These are phyloP conservation scores for Fusarium subglutinans DNA, from an alignment of 2,329 filamentous ascomycete genomes.

Conservation along the genomic window DNA sequence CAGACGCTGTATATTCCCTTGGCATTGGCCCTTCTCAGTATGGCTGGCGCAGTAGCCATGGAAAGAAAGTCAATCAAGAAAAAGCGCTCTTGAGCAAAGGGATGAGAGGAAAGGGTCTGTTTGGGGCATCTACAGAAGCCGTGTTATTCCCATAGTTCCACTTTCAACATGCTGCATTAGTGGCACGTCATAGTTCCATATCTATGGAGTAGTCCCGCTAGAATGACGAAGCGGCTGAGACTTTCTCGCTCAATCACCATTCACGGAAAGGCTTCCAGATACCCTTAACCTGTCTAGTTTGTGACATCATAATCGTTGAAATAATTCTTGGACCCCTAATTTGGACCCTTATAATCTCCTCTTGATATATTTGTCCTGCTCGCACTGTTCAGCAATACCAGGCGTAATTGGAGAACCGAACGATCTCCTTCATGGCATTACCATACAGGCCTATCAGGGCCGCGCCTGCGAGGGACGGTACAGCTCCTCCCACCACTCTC, in stretches of 20 bases:
- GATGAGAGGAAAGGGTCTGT: no score
- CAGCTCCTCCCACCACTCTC: background rate
- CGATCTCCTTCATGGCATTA: background rate
- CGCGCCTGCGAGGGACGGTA: background rate
- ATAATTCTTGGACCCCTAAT: background rate
- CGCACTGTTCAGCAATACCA: no score
- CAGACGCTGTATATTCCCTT: slow-evolving; percentile 39
- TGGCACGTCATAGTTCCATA: background rate
- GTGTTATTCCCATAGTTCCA: background rate
- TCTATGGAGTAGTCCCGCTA: no score
- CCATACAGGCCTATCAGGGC: background rate
- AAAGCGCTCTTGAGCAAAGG: slow-evolving; percentile 13
- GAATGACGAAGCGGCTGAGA: background rate
- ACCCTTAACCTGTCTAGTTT: accelerated
- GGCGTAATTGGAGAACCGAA: background rate
- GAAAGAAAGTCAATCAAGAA: slow-evolving; percentile 38
- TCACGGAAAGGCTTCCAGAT: accelerated
- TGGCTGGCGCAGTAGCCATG: slow-evolving; percentile 34
- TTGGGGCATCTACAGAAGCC: background rate
- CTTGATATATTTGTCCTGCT: background rate
- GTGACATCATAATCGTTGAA: background rate
- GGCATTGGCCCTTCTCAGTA: slow-evolving; percentile 24
- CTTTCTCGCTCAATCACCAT: background rate
- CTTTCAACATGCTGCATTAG: background rate
- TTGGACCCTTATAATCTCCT: background rate